phyloP scores from a whole-genome alignment of 257 asterid species.

The Scutellaria minor region DNA sequence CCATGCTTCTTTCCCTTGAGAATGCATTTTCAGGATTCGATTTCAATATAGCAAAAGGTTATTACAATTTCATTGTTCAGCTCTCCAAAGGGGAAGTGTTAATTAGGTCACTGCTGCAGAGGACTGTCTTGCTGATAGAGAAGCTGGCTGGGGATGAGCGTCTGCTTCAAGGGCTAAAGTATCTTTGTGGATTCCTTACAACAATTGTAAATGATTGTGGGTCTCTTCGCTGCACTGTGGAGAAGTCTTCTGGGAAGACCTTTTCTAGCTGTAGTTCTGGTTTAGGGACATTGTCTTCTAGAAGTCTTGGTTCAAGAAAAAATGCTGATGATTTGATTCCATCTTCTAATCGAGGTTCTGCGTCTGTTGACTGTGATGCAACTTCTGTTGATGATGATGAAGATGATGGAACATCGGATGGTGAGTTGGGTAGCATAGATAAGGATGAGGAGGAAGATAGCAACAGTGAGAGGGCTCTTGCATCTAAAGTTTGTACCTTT shows the following conservation, averaged over 20 bases:
- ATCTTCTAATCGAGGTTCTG: constrained; percentile 73
- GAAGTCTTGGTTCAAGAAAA: constrained; percentile 73
- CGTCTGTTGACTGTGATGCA: constrained; percentile 88
- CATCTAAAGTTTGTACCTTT: constrained; percentile 96
- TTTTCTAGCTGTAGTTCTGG: constrained; percentile 59
- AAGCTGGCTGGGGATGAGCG: constrained; percentile 76
- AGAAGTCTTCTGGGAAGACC: constrained; percentile 60
- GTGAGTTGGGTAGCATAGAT: constrained; percentile 92
- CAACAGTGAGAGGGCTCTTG: constrained; percentile 88
- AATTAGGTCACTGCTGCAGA: constrained; percentile 70
- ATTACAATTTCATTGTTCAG: constrained; percentile 71
- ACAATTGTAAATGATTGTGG: constrained; percentile 67
- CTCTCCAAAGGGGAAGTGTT: constrained; percentile 71
- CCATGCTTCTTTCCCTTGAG: constrained; percentile 79
- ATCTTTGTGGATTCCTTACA: constrained; percentile 75
- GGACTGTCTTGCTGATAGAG: constrained; percentile 63
- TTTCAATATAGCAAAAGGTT: constrained; percentile 56
- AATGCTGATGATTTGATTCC: constrained; percentile 66
- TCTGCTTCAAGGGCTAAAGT: constrained; percentile 80
- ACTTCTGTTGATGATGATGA: constrained; percentile 97
- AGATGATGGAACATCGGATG: constrained; percentile 99
- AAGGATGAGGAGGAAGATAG: constrained; percentile 94
- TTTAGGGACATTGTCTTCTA: constrained; percentile 58
- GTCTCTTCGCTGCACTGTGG: constrained; percentile 52
- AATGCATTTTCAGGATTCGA: constrained; percentile 78